phyloP scores from a whole-genome alignment of 2,329 filamentous ascomycete species.

The Hymenoscyphus occultus region DNA sequence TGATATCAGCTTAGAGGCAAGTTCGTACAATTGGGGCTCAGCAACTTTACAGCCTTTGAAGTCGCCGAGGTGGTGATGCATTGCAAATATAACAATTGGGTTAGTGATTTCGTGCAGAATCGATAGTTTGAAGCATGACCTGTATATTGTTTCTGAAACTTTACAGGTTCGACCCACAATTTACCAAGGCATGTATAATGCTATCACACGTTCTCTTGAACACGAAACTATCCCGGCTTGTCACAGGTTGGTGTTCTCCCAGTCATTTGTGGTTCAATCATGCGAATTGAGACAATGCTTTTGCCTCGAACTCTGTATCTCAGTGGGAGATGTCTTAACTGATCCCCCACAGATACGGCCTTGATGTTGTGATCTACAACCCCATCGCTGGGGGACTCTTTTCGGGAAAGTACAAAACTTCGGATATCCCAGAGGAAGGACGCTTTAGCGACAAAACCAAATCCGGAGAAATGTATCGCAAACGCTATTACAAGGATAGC shows the following conservation, averaged over 20 bases:
- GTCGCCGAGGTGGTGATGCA: conserved; percentile 81
- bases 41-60: conserved; percentile 84
- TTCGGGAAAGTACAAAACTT: conserved; percentile 63
- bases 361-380: conserved; percentile 80
- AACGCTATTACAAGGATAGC: conserved; percentile 60
- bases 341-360: conserved; percentile 58
- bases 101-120: background rate
- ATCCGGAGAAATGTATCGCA: conserved; percentile 51
- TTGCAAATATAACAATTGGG: conserved; percentile 74
- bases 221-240: conserved; percentile 71
- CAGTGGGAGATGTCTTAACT: too few relatives aligned
- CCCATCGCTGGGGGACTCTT: conserved; percentile 78
- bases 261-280: too few relatives aligned
- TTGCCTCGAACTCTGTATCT: too few relatives aligned
- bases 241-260: conserved; percentile 28
- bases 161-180: conserved; percentile 55
- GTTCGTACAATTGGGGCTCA: conserved; percentile 76
- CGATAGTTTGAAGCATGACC: background rate
- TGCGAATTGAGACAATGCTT: too few relatives aligned
- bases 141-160: background rate
- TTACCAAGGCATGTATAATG: conserved; percentile 88
- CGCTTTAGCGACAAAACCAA: conserved; percentile 60
- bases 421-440: conserved; percentile 57
- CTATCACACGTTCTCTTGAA: conserved; percentile 73
- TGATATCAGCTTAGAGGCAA: conserved; percentile 55